Percentiles rank a stretch among this genome's conserved stretches.
Conservation (phyloP, 305 asterid species). For the Fraxinus baroniana region DNA sequence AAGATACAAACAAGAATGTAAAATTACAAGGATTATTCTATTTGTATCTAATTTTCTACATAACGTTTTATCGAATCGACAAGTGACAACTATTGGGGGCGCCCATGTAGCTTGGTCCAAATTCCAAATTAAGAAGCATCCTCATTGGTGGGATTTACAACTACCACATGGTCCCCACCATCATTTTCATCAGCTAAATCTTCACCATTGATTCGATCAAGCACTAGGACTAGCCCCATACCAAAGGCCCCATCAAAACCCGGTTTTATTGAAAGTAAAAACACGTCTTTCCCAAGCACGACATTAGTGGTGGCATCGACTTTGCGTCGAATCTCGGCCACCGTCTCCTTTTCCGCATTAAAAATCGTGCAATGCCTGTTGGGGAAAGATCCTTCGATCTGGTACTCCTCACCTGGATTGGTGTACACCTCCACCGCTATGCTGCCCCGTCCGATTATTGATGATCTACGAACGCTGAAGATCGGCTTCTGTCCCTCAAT, state of each 20-base stretch:
- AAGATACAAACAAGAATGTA: neutral
- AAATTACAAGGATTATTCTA: no score
- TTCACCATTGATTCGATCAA: constrained; percentile 56
- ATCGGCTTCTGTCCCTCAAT: constrained; percentile 48
- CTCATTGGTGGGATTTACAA: constrained; percentile 26
- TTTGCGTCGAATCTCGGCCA: constrained; percentile 78
- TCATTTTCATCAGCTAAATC: constrained; percentile 12
- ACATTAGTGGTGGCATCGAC: constrained; percentile 54
- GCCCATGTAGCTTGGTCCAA: no score
- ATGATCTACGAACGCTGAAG: constrained; percentile 63
- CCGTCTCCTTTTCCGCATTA: constrained; percentile 34
- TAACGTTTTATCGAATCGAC: no score
- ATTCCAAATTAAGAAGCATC: constrained; percentile 22
- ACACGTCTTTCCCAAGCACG: constrained; percentile 67
- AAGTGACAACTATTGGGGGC: no score
- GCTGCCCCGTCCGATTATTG: constrained; percentile 59
- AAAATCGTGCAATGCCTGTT: constrained; percentile 51
- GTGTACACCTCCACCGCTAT: constrained; percentile 55
- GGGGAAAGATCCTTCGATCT: constrained; percentile 61
- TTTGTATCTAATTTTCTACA: no score
- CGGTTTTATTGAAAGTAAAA: constrained; percentile 38
- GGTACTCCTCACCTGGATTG: constrained; percentile 51
- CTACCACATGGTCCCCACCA: neutral
- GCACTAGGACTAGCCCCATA: constrained; percentile 64
- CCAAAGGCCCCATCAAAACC: constrained; percentile 74